Evolutionary conservation across 1,284 basidiomycete species (phyloP).

Genomic region (Apiotrichum siamense): DNA sequence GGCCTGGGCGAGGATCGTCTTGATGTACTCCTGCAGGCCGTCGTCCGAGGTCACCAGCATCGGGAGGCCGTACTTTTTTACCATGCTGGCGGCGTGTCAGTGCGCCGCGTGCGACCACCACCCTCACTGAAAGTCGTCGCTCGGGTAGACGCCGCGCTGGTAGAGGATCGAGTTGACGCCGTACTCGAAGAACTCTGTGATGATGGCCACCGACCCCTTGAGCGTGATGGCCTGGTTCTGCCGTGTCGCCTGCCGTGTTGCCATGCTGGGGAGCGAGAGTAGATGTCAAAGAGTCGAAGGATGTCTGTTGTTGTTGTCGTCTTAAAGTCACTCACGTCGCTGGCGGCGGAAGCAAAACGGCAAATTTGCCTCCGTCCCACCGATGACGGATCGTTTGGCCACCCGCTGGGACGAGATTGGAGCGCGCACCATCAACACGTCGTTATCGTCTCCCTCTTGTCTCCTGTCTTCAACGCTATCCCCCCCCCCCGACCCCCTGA

Average conservation of each 20-base stretch:
- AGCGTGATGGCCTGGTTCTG: slow-evolving; percentile 65
- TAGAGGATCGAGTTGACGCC: slow-evolving; percentile 95
- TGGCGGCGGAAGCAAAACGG: not conserved
- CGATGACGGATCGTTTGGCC: too few species aligned
- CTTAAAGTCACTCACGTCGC: slow-evolving; percentile 2
- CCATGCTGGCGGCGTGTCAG: slow-evolving; percentile 60
- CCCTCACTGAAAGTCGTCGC: slow-evolving; percentile 73
- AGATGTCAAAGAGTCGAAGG: not conserved
- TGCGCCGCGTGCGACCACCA: not conserved
- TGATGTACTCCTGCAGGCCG: slow-evolving; percentile 83
- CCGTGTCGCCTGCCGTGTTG: slow-evolving; percentile 43
- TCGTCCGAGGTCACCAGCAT: slow-evolving; percentile 92
- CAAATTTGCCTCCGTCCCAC: not conserved
- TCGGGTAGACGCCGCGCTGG: slow-evolving; percentile 93
- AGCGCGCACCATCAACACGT: too few species aligned
- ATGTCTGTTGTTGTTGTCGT: slow-evolving; percentile 1
- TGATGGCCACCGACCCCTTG: slow-evolving; percentile 90
- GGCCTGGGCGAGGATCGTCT: slow-evolving; percentile 84
- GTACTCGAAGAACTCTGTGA: slow-evolving; percentile 99
- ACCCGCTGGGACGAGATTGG: too few species aligned
- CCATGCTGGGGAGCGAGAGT: slow-evolving; percentile 31
- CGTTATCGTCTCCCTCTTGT: not conserved
- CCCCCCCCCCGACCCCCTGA: not conserved
- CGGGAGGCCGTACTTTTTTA: slow-evolving; percentile 96
- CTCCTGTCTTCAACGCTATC: not conserved